Percentiles rank a stretch among this genome's conserved stretches.
Evolutionary conservation across 768 basidiomycete species (phyloP).

Genomic region (Tremella mesenterica): DNA sequence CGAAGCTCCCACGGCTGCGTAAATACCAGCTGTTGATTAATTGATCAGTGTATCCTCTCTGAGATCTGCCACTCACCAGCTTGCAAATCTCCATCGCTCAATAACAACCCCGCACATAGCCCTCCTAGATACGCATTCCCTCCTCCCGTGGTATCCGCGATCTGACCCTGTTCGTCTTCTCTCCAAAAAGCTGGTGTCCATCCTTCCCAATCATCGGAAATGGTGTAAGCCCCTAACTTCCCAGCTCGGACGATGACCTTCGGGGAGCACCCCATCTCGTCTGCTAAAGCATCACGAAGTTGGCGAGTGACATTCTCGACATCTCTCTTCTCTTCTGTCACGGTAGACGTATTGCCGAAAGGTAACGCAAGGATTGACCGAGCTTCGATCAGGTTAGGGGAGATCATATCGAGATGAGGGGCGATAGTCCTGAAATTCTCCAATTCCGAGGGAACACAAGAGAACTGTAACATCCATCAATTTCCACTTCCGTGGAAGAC

Average conservation of each 20-base stretch:
- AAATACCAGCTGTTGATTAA: slow-evolving; percentile 22
- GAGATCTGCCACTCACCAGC: slow-evolving; percentile 22
- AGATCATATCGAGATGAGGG: slow-evolving; percentile 17
- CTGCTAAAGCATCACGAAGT: slow-evolving; percentile 2
- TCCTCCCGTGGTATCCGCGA: slow-evolving; percentile 34
- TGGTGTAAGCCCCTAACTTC: slow-evolving; percentile 26
- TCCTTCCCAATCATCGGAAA: slow-evolving; percentile 21
- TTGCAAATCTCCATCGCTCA: slow-evolving; percentile 18
- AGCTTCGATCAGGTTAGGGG: slow-evolving; percentile 35
- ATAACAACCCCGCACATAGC: slow-evolving; percentile 25
- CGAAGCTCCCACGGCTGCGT: slow-evolving; percentile 25
- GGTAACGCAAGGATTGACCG: slow-evolving; percentile 18
- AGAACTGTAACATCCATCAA: background rate
- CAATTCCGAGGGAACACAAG: slow-evolving; percentile 5
- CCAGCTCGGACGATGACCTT: slow-evolving; percentile 29
- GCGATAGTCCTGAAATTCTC: slow-evolving; percentile 11
- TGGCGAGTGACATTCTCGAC: background rate
- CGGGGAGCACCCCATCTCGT: background rate
- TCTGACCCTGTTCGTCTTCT: slow-evolving; percentile 14
- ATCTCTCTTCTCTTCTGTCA: slow-evolving; percentile 6
- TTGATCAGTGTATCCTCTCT: no score
- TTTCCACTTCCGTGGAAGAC: background rate
- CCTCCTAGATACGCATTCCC: slow-evolving; percentile 39
- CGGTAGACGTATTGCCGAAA: background rate
- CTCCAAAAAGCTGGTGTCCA: slow-evolving; percentile 32